A percentile compares a stretch with the other conserved stretches of the same genome.
phyloP scores from a whole-genome alignment of 805 yeast genomes.

The Metahyphopichia silvanorum region DNA sequence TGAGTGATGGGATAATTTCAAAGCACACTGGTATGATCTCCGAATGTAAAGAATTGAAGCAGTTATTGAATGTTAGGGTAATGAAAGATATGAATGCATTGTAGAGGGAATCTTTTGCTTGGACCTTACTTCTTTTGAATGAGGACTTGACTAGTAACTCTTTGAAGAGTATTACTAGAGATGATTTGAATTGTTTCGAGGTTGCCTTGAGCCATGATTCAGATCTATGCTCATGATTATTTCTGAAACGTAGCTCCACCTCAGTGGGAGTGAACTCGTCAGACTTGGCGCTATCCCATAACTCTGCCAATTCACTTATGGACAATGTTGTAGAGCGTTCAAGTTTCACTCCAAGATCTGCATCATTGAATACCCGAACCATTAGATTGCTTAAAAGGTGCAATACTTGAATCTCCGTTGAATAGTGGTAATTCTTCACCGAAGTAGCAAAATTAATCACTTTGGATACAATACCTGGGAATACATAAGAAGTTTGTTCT shows the following conservation, averaged over 20 bases:
- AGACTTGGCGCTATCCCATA: conserved; percentile 7
- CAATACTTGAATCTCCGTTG: conserved; percentile 17
- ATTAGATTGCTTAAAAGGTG: conserved; percentile 18
- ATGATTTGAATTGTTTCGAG: conserved; percentile 33
- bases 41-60: conserved; percentile 29
- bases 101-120: no score
- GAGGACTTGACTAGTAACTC: conserved; percentile 18
- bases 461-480: conserved; percentile 39
- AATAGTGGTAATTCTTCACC: conserved; percentile 19
- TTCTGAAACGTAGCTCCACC: no score
- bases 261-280: background rate
- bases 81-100: conserved; percentile 21
- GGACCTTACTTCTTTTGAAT: no score
- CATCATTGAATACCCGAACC: conserved; percentile 29
- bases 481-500: conserved; percentile 31
- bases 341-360: conserved; percentile 7
- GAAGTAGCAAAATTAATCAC: conserved; percentile 23
- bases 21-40: conserved; percentile 26
- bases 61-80: conserved; percentile 14
- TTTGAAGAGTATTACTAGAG: conserved; percentile 30
- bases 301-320: conserved; percentile 9
- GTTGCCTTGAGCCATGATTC: conserved; percentile 37
- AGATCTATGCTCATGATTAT: conserved; percentile 13
- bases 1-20: no score
- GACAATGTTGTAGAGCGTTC: conserved; percentile 1